These are phyloP conservation scores for Rhynchospora breviuscula DNA, from an alignment of 176 grass and related monocot genomes.

Conservation along the genomic window DNA sequence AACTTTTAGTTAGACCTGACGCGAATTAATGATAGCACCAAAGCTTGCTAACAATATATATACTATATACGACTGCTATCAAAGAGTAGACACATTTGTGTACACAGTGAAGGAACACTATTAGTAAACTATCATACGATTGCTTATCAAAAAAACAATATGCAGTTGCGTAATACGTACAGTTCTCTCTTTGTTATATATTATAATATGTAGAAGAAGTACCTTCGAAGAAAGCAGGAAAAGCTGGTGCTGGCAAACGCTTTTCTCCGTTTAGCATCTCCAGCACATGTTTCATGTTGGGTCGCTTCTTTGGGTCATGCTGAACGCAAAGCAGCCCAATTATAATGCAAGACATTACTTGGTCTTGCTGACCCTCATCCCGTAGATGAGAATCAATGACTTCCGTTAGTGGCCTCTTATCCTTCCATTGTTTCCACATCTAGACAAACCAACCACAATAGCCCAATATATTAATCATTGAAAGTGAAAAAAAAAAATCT, in stretches of 20 bases:
- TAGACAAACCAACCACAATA: background rate
- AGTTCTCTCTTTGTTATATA: background rate
- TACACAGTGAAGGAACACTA: no score
- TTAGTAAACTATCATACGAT: no score
- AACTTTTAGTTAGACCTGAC: no score
- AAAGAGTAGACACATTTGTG: no score
- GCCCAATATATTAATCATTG: background rate
- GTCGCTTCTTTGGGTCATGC: background rate
- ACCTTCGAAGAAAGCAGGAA: conserved; percentile 1
- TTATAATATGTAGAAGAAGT: background rate
- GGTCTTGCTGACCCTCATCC: background rate
- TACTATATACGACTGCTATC: no score
- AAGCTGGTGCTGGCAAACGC: background rate
- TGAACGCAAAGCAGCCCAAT: background rate
- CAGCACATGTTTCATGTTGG: background rate
- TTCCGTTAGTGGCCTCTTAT: background rate
- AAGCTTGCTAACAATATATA: no score
- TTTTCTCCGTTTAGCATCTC: background rate
- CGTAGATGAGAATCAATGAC: background rate
- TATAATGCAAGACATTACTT: background rate
- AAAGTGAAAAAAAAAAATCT: background rate
- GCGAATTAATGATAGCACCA: no score
- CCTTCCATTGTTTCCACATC: background rate
- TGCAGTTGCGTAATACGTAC: no score
- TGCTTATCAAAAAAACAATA: no score